phyloP scores from a whole-genome alignment of 352 stramenopile genomes.

The Globisporangium middletonii region DNA sequence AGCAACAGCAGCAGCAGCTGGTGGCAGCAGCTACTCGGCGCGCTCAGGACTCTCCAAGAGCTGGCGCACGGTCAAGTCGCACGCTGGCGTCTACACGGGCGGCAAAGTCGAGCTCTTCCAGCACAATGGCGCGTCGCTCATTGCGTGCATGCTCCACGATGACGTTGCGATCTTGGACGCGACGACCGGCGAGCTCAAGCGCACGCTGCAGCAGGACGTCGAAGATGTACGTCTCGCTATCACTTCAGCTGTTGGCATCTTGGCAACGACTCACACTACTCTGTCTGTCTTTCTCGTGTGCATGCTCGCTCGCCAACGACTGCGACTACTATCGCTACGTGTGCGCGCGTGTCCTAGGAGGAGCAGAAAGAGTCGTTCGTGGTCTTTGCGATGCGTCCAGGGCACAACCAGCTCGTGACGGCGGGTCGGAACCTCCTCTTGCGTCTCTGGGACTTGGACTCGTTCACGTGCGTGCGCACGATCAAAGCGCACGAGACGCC shows the following conservation, averaged over 20 bases:
- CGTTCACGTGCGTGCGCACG: constrained; percentile 62
- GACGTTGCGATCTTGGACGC: constrained; percentile 77
- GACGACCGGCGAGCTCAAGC: constrained; percentile 57
- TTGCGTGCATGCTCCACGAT: constrained; percentile 81
- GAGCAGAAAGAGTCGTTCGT: constrained; percentile 83
- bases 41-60: constrained; percentile 70
- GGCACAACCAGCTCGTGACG: constrained; percentile 79
- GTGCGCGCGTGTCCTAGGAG: constrained; percentile 16
- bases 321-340: neutral
- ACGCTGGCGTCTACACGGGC: constrained; percentile 77
- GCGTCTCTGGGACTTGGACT: constrained; percentile 82
- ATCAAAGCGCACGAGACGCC: constrained; percentile 79
- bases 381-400: constrained; percentile 68
- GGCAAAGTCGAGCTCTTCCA: constrained; percentile 71
- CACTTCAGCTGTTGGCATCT: neutral
- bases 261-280: too few species aligned
- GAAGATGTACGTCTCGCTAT: constrained; percentile 27
- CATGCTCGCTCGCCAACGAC: neutral
- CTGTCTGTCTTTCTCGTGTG: neutral
- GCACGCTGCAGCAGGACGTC: constrained; percentile 70
- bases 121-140: constrained; percentile 21
- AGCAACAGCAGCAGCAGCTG: too few species aligned
- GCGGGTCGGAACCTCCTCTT: constrained; percentile 80
- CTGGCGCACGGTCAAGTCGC: constrained; percentile 71
- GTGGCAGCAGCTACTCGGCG: constrained; percentile 45